These are phyloP conservation scores for Chondrus crispus DNA, from an alignment of 23 red algal species.

Conservation along the genomic window DNA sequence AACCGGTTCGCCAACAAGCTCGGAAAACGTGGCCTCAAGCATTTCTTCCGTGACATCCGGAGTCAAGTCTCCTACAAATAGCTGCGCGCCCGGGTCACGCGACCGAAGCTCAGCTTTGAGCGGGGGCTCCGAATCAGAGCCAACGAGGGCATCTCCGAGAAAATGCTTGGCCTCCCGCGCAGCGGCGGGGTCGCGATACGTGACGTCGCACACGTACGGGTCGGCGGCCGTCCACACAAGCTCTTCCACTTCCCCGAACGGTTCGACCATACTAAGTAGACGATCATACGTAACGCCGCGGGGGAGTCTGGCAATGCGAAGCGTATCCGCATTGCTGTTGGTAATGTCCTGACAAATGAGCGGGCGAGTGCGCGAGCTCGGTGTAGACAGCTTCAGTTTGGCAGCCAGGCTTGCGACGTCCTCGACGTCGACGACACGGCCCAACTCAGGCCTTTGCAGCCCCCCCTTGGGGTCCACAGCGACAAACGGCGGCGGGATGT, in stretches of 20 bases:
- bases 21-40: conserved; percentile 46
- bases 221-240: conserved; percentile 30
- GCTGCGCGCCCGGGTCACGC: conserved; percentile 42
- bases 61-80: conserved; percentile 63
- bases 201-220: conserved; percentile 52
- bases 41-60: conserved; percentile 67
- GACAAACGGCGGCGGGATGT: background rate
- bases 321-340: conserved; percentile 47
- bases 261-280: conserved; percentile 53
- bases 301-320: conserved; percentile 28
- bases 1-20: conserved; percentile 49
- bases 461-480: background rate
- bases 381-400: background rate
- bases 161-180: conserved; percentile 61
- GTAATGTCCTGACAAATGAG: conserved; percentile 53
- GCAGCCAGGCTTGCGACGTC: background rate
- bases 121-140: conserved; percentile 49
- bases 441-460: background rate
- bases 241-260: conserved; percentile 56
- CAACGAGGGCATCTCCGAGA: conserved; percentile 50
- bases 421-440: background rate
- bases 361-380: background rate
- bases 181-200: conserved; percentile 31
- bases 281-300: conserved; percentile 56
- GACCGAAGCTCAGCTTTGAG: conserved; percentile 46